A percentile compares a stretch with the other conserved stretches of the same genome.
Conservation (phyloP, 2,329 filamentous ascomycete species). For the Hypoxylon sp. region DNA sequence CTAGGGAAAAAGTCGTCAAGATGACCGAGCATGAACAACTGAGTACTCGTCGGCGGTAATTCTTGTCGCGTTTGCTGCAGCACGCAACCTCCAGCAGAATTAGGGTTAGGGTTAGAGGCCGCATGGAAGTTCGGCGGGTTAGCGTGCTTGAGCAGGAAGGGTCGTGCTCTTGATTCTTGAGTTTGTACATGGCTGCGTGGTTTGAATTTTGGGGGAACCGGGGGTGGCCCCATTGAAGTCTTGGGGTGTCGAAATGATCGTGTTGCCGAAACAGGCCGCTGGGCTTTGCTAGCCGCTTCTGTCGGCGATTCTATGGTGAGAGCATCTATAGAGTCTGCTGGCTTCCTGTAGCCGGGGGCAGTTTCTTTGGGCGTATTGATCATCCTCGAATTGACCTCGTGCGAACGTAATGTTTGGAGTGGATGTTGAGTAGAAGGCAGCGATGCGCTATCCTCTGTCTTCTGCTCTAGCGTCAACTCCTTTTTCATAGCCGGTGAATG, state of each 20-base stretch:
- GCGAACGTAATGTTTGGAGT: constrained; percentile 28
- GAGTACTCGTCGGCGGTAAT: constrained; percentile 62
- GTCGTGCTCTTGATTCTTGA: constrained; percentile 35
- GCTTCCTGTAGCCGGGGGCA: constrained; percentile 1
- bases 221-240: constrained; percentile 49
- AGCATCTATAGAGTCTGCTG: not conserved
- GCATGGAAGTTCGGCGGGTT: constrained; percentile 27
- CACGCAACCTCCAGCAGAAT: constrained; percentile 5
- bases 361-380: constrained; percentile 12
- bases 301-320: constrained; percentile 11
- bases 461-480: constrained; percentile 15
- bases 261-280: constrained; percentile 18
- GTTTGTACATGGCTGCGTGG: constrained; percentile 22
- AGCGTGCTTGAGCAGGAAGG: constrained; percentile 43
- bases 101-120: constrained; percentile 1
- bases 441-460: constrained; percentile 31
- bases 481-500: constrained; percentile 13
- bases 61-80: constrained; percentile 28
- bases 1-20: constrained; percentile 69
- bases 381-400: constrained; percentile 29
- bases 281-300: constrained; percentile 11
- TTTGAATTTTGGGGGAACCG: constrained; percentile 50
- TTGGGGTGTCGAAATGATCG: constrained; percentile 39
- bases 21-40: constrained; percentile 65
- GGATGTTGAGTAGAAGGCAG: constrained; percentile 26